Base-by-base conservation (phyloP, 2,329 filamentous ascomycete species). In the Emergomyces orientalis region DNA sequence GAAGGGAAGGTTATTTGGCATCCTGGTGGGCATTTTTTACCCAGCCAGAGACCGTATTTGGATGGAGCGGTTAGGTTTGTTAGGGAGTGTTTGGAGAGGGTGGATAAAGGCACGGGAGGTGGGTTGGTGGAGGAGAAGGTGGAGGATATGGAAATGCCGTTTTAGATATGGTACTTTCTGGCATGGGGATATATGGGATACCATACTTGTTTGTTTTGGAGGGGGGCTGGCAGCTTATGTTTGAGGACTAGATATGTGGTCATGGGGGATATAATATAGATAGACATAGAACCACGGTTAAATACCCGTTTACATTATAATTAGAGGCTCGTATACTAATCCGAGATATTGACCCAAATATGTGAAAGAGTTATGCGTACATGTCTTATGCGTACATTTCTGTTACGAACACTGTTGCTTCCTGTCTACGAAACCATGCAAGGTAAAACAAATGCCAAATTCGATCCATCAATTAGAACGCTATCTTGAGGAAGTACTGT, bases 11-110 rank as follows among this genome's bases (percentile, higher is more conserved):
- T 84, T 60, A 80, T 88, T 60, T 85, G 88, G 69, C 91, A 96
- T 75, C 92, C 93, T 1, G 93, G 93, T 8, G 92, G 92, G 0
- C 93, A 97, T 74, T 91, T 96, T 71, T 84, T 97, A 70, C 93
- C 93, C 0, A 86, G 91, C 64, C 85, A 87, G 68, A 90, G 88
- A 78, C 88, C 91, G 68, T 94, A 88, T 83, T 85, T 88, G 25
- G 87, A 88, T 79, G 88, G 88, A 39, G 76, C 95, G 67, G 86
- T 88, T 4, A 85, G 82, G 0, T 96, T 92, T 71, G 85, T 94
- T 57, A 80, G 78, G 68, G 81, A 82, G 65, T 75, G 76, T 56
- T 66, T 84, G 66, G 78, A 79, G 59, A 74, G 70, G 39, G 65
- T n/a, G 63, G 62, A 3, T 69, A 68, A 45, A 64, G 65, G 34